Evolutionary conservation across 495 filamentous ascomycete species (phyloP).

Genomic region (Aspergillus sparsus): DNA sequence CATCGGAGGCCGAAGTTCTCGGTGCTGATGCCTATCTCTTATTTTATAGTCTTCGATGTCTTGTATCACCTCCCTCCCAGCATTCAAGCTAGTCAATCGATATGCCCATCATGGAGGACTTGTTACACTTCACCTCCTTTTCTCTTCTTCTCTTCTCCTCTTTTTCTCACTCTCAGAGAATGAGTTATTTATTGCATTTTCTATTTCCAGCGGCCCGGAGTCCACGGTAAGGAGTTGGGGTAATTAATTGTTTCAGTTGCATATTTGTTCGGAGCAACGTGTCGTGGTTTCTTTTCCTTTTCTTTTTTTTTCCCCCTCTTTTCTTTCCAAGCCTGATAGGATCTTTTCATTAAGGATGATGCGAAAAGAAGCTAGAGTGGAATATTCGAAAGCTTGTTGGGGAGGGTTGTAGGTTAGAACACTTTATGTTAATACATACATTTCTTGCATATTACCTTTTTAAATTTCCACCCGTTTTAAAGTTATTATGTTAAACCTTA

Average conservation of each 20-base stretch:
- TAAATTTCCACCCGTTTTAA: too few relatives aligned
- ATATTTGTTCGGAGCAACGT: neutral
- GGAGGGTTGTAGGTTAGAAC: neutral
- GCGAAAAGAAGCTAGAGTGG: neutral
- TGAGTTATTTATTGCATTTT: conserved; percentile 7
- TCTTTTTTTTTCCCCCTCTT: neutral
- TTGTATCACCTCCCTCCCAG: conserved; percentile 32
- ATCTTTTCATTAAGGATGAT: neutral
- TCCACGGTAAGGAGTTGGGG: conserved; percentile 7
- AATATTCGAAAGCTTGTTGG: neutral
- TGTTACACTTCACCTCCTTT: neutral
- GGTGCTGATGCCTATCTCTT: conserved; percentile 80
- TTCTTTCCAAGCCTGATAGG: neutral
- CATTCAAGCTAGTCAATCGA: neutral
- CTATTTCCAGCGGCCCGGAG: conserved; percentile 14
- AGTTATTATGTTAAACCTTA: too few relatives aligned
- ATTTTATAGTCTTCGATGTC: conserved; percentile 75
- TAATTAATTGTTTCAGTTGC: neutral
- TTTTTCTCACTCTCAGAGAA: neutral
- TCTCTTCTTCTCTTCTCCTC: neutral
- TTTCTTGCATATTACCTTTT: neutral
- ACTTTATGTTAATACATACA: conserved; percentile 3
- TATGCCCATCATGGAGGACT: neutral
- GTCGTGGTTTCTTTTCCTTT: neutral
- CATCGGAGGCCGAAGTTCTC: conserved; percentile 75